These are phyloP conservation scores for Aspergillus neotritici DNA, from an alignment of 2,329 filamentous ascomycete species.

Conservation along the genomic window DNA sequence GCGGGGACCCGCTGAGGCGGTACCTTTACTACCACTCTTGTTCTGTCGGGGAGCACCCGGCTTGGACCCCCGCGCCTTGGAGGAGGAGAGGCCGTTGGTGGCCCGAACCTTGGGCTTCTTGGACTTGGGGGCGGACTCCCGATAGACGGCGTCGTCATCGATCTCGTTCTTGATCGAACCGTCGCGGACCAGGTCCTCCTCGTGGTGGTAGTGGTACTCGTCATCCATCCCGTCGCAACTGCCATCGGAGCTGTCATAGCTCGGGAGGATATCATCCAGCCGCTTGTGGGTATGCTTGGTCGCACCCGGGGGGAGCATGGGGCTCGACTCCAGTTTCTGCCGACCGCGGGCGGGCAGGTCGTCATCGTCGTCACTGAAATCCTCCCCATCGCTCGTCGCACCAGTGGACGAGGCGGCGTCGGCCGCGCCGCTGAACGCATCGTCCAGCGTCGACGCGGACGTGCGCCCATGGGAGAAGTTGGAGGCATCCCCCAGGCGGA, in stretches of 20 bases:
- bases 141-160: conserved; percentile 40
- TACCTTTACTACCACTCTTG: conserved; percentile 32
- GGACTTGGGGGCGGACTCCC: conserved; percentile 38
- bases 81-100: conserved; percentile 24
- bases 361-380: conserved; percentile 57
- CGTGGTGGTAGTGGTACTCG: conserved; percentile 36
- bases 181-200: conserved; percentile 49
- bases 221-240: conserved; percentile 58
- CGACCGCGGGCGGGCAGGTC: conserved; percentile 45
- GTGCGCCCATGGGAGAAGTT: conserved; percentile 90
- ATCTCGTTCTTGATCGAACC: conserved; percentile 51
- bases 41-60: conserved; percentile 19
- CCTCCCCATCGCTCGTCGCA: conserved; percentile 71
- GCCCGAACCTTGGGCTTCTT: conserved; percentile 51
- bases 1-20: conserved; percentile 29
- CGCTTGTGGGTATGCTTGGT: conserved; percentile 45
- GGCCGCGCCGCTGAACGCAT: conserved; percentile 84
- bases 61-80: conserved; percentile 28
- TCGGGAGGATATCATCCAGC: conserved; percentile 50
- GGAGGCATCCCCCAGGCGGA: conserved; percentile 89
- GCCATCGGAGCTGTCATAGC: conserved; percentile 53
- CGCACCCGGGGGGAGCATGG: conserved; percentile 40
- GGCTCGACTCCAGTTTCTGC: conserved; percentile 38
- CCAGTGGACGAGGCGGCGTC: conserved; percentile 80
- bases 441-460: conserved; percentile 86